Evolutionary conservation across 2,329 filamentous ascomycete species (phyloP).

Genomic region (Phialemonium atrogriseum): DNA sequence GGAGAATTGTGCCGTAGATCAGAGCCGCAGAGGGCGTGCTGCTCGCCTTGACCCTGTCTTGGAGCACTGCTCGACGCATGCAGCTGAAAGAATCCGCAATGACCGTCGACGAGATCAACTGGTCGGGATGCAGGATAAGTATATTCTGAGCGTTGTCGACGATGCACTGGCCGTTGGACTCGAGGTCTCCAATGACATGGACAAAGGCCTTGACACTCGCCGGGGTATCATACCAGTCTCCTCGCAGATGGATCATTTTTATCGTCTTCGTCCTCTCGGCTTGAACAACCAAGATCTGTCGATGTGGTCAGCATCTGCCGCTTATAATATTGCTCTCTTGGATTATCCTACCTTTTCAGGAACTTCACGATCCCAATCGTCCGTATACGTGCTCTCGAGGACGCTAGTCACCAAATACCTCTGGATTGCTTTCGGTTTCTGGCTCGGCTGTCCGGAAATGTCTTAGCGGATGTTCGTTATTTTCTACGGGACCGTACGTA

Average conservation of each 20-base stretch:
- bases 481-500: slow-evolving; percentile 38
- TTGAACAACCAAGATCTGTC: slow-evolving; percentile 76
- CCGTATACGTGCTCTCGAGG: slow-evolving; percentile 58
- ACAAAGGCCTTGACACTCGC: slow-evolving; percentile 69
- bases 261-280: slow-evolving; percentile 61
- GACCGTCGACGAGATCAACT: slow-evolving; percentile 88
- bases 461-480: slow-evolving; percentile 47
- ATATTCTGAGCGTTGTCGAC: slow-evolving; percentile 78
- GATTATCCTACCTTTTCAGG: slow-evolving; percentile 61
- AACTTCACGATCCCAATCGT: slow-evolving; percentile 49
- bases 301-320: no score
- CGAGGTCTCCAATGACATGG: slow-evolving; percentile 77
- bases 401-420: slow-evolving; percentile 76
- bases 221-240: slow-evolving; percentile 78
- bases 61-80: slow-evolving; percentile 80
- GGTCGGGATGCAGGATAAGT: slow-evolving; percentile 87
- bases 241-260: slow-evolving; percentile 67
- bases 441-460: slow-evolving; percentile 49
- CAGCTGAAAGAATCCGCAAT: slow-evolving; percentile 96
- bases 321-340: no score
- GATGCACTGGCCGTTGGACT: slow-evolving; percentile 61
- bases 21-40: slow-evolving; percentile 71
- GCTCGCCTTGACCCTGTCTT: slow-evolving; percentile 90
- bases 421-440: slow-evolving; percentile 68
- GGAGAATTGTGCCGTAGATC: slow-evolving; percentile 87